Base-by-base conservation (phyloP, 345 rosid genomes). In the Xanthoceras sorbifolium region DNA sequence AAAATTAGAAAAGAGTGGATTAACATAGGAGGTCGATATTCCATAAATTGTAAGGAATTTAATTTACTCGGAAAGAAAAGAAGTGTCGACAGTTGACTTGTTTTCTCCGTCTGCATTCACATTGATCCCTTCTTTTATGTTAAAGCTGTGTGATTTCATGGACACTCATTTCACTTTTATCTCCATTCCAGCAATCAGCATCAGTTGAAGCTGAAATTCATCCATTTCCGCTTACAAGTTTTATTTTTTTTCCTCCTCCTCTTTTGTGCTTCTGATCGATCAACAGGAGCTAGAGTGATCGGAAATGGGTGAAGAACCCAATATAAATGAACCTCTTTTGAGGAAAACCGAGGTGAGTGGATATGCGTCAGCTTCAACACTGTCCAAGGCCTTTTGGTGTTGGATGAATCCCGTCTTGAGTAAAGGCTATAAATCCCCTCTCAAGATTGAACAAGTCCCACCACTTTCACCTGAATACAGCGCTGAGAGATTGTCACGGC, bases 391-490 rank as follows among this genome's bases (percentile, higher is more conserved):
- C 70, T 90, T 95, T 40, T 95, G 98, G 99, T 25, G 89, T 20
- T 95, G 98, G 99, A 89, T 95, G 91, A 95, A 91, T 81, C 98
- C 98, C 15, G 72, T 95, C 38, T 79, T 93, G 23, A 83, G 79
- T 66, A 89, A 87, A 84, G 99, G 98, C 32, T 95, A 90, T 77
- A 84, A 87, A 78, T 85, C 98, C 17, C 94, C 99, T 23, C 86
- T 95, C 61, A 93, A 86, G 57, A 77, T 90, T 2, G 88, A 88
- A 9, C 89, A 93, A 26, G 84, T 95, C 46, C 99, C 99, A 0
- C 79, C 89, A 15, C 91, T 95, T 40, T 89, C 99, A 1, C 96
- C 90, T 0, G 86, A 89, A 69, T 96, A 93, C 71, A 82, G 88
- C 77, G 97, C 99, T 5, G 97, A 93, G 81, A 85, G 40, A 74